Base-by-base conservation (phyloP, 148 eudicot species). In the Chenopodium suecicum region DNA sequence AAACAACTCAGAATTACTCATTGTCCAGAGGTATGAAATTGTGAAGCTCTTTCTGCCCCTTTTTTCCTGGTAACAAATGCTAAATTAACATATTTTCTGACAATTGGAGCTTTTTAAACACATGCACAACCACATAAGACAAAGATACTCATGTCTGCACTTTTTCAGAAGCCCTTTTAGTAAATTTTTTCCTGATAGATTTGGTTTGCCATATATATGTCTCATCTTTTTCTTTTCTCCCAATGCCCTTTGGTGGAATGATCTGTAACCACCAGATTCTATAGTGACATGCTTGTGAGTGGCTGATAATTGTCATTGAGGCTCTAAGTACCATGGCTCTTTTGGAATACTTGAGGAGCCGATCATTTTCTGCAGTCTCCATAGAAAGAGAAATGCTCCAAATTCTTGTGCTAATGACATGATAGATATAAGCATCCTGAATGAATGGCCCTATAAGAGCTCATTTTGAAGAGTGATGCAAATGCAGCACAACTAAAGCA, bases 1-100 rank as follows among this genome's bases (percentile, higher is more conserved):
- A 93, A 95, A 86, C 95, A 94, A 78, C 86, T 92, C 67, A 86
- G 84, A 79, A 82, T 95, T 81, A 87, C 91, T 58, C 84, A 86
- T 62, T 86, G 88, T 82, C 99, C 99, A 4, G 88, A 95, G 98
- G 99, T 93, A 91, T 77, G 70, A 76, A 65, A 31, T 29, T 64
- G 17, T 79, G 67, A 22, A 70, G 37, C 70, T 81, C 41, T 23
- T 67, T 81, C 74, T 75, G 32, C 27, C 23, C 23, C n/a, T 46
- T 34, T 63, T 63, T 66, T 2, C 64, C 65, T 23, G 70, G 65
- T 34, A 47, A 37, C 73, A 6, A 19, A 19, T 4, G 29, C n/a
- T 12, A 25, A 32, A 62, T 62, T 23, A 3, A 31, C 8, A 14
- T 50, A 29, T n/a, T 27, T 47, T 62, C 25, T 13, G 6, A 74